phyloP scores from a whole-genome alignment of 2,329 filamentous ascomycete species.

The Ophiostoma sp. region DNA sequence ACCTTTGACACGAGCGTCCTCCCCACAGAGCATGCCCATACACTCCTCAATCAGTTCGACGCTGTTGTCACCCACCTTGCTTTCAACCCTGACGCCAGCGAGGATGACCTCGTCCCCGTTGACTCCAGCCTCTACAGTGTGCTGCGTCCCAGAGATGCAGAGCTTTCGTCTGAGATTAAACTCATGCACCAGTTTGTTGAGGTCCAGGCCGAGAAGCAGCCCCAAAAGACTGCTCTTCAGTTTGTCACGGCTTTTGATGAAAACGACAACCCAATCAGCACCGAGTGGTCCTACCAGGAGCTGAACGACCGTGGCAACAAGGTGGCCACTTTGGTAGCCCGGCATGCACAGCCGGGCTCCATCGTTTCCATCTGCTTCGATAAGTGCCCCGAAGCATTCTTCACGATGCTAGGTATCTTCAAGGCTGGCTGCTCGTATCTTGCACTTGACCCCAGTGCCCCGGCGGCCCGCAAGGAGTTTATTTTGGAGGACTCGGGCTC shows the following conservation, averaged over 20 bases:
- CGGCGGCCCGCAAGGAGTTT: slow-evolving; percentile 66
- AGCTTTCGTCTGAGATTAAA: slow-evolving; percentile 51
- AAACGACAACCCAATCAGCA: slow-evolving; percentile 38
- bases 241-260: slow-evolving; percentile 58
- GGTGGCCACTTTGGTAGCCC: slow-evolving; percentile 60
- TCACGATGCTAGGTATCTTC: slow-evolving; percentile 72
- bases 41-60: slow-evolving; percentile 69
- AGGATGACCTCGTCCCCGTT: slow-evolving; percentile 36
- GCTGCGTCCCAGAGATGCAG: slow-evolving; percentile 52
- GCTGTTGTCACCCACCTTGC: slow-evolving; percentile 56
- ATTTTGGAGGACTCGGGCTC: slow-evolving; percentile 70
- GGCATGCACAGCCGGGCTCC: slow-evolving; percentile 47
- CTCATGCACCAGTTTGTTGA: slow-evolving; percentile 79
- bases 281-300: slow-evolving; percentile 67
- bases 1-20: slow-evolving; percentile 61
- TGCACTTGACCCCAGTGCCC: slow-evolving; percentile 70
- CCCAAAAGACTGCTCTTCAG: slow-evolving; percentile 64
- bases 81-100: slow-evolving; percentile 39
- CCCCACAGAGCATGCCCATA: slow-evolving; percentile 59
- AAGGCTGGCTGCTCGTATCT: slow-evolving; percentile 79
- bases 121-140: slow-evolving; percentile 54
- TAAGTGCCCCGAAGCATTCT: slow-evolving; percentile 79
- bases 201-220: slow-evolving; percentile 47
- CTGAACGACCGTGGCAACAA: slow-evolving; percentile 66
- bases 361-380: slow-evolving; percentile 75